A percentile compares a stretch with the other conserved stretches of the same genome.
Evolutionary conservation across 176 grass and related monocot species (phyloP).

Genomic region (Pontederia paniculata): DNA sequence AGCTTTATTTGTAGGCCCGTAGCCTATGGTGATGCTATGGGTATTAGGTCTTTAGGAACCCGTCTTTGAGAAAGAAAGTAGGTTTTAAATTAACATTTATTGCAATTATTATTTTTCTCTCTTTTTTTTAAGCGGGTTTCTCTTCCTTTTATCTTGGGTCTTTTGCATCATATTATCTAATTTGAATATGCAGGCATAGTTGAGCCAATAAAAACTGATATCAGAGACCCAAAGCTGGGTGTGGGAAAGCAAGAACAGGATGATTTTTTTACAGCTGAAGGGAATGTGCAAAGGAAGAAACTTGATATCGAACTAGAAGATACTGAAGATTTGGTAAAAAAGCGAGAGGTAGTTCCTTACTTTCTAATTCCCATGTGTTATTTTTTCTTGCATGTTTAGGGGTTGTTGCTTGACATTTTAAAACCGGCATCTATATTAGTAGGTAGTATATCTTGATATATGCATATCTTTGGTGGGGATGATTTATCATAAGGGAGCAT

Average conservation of each 20-base stretch:
- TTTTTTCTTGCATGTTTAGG: conserved; percentile 18
- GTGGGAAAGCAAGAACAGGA: conserved; percentile 97
- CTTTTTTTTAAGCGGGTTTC: not conserved
- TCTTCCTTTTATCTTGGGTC: not conserved
- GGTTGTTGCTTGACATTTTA: conserved; percentile 42
- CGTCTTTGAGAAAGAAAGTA: not conserved
- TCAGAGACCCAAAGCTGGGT: conserved; percentile 85
- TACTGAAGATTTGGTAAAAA: conserved; percentile 82
- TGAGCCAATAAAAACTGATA: conserved; percentile 81
- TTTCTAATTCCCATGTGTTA: conserved; percentile 9
- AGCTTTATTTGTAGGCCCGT: too few relatives aligned
- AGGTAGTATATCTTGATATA: conserved; percentile 8
- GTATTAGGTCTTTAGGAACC: not conserved
- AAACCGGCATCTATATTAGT: conserved; percentile 35
- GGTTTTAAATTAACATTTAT: not conserved
- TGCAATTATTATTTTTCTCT: not conserved
- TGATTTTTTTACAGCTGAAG: conserved; percentile 89
- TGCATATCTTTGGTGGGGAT: conserved; percentile 16
- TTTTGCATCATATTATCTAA: not conserved
- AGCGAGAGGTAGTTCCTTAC: conserved; percentile 64
- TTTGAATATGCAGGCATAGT: conserved; percentile 44
- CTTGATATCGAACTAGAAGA: conserved; percentile 83
- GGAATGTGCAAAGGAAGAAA: conserved; percentile 75
- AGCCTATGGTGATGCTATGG: too few relatives aligned
- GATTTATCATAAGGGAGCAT: conserved; percentile 31